phyloP scores from a whole-genome alignment of 139 green algal species.

The Axilococcus clingmanii region DNA sequence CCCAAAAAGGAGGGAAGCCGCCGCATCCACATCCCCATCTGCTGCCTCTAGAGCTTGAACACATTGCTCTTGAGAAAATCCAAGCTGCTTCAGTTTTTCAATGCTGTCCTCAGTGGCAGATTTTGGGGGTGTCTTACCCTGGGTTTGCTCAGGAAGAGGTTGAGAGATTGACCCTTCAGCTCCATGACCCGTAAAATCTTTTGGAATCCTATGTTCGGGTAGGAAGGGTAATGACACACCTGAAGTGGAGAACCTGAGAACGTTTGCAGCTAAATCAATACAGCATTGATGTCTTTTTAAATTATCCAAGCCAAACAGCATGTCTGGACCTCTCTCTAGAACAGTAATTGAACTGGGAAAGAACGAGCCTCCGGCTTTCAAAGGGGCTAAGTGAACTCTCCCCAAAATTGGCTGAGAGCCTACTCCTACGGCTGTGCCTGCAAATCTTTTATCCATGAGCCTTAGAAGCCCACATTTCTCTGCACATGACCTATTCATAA shows the following conservation, averaged over 20 bases:
- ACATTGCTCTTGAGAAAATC: conserved; percentile 38
- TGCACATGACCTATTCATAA: conserved; percentile 48
- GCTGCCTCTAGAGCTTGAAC: conserved; percentile 45
- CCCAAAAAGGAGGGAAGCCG: conserved; percentile 58
- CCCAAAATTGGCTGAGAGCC: conserved; percentile 78
- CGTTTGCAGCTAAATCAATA: conserved; percentile 59
- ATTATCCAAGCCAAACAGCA: conserved; percentile 97
- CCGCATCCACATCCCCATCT: conserved; percentile 58
- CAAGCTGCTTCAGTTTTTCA: conserved; percentile 45
- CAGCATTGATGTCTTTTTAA: conserved; percentile 71
- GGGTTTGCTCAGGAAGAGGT: conserved; percentile 1
- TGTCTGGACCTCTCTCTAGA: conserved; percentile 80
- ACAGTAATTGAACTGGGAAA: conserved; percentile 81
- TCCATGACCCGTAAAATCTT: background rate
- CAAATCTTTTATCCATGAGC: conserved; percentile 84
- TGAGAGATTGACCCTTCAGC: too few species aligned
- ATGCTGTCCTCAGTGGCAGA: conserved; percentile 36
- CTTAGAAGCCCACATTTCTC: conserved; percentile 66
- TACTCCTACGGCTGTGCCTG: conserved; percentile 79
- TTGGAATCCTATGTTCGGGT: conserved; percentile 41
- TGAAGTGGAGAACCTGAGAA: conserved; percentile 44
- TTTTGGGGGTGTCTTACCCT: background rate
- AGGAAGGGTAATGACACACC: conserved; percentile 68
- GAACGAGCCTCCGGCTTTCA: conserved; percentile 61
- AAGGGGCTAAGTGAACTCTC: conserved; percentile 39